Evolutionary conservation across 345 rosid species (phyloP), one percentile per base, ranked within the genome.

Genomic region (Gossypium mustelinum): DNA sequence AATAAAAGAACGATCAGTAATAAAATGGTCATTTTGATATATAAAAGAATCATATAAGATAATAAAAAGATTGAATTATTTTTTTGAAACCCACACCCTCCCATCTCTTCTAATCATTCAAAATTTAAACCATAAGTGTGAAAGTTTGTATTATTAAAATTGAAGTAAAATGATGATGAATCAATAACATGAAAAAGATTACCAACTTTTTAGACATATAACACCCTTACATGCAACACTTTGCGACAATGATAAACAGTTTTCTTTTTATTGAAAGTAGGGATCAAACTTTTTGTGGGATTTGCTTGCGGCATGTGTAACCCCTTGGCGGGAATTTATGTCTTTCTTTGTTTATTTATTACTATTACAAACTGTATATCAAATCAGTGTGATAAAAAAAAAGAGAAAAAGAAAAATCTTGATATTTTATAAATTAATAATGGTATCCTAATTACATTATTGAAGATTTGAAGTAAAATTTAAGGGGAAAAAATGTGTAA

Each of bases 161-260:
- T 82, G 83, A 79, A 78, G 84, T 69, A 80, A 79, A 81, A 77
- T 77, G 82, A 77, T 34, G n/a, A 54, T 81, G 67, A 86, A 86
- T 86, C 83, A 82, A 77, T 79, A 62, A 72, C 74, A 73, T 67
- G 73, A 73, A 80, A 79, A 86, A 79, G 84, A 79, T 76, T 51
- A 73, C 52, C 6, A 27, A 77, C 86, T 86, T 84, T 85, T 77
- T 73, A 74, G 25, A 81, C 58, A 65, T 54, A 73, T 27, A 56
- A 1, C 78, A 76, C 69, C 72, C 24, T n/a, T 78, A 45, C 77
- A 75, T 78, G 77, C 67, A 70, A 75, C 34, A 57, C 72, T 9
- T 16, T 50, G 58, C 16, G 58, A 50, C 72, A 13, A 14, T 9
- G 58, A 3, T 48, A 48, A 48, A 7, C 43, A 14, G 57, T 24